Percentiles rank a stretch among this genome's conserved stretches.
phyloP scores from a whole-genome alignment of 2,329 filamentous ascomycete species.

The Stachybotrys chartarum region DNA sequence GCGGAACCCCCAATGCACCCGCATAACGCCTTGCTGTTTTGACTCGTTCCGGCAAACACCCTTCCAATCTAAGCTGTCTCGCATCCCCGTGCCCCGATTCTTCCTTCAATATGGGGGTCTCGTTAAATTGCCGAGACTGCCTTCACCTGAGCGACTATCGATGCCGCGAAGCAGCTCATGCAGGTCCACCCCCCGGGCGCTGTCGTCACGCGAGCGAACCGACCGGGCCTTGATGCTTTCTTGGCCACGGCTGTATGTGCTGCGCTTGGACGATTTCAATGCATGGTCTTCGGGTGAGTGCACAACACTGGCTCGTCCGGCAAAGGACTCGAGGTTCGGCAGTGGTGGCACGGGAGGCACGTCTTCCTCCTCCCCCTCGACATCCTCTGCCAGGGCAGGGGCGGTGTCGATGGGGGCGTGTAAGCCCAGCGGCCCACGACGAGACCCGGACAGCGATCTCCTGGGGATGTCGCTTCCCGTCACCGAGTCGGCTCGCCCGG shows the following conservation, averaged over 20 bases:
- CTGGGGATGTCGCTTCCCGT: slow-evolving; percentile 19
- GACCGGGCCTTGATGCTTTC: slow-evolving; percentile 29
- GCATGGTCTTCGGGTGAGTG: slow-evolving; percentile 23
- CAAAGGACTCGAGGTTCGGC: slow-evolving; percentile 28
- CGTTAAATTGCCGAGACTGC: slow-evolving; percentile 36
- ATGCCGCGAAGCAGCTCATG: slow-evolving; percentile 43
- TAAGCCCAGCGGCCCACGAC: slow-evolving; percentile 35
- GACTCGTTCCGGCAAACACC: neutral
- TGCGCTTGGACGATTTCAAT: slow-evolving; percentile 25
- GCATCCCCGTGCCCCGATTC: neutral
- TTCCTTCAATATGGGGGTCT: slow-evolving; percentile 39
- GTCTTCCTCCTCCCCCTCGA: slow-evolving; percentile 24
- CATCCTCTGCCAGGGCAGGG: slow-evolving; percentile 19
- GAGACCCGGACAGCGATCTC: slow-evolving; percentile 26
- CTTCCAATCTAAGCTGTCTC: neutral
- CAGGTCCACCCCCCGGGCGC: slow-evolving; percentile 33
- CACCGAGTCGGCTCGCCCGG: slow-evolving; percentile 20
- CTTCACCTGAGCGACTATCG: slow-evolving; percentile 39
- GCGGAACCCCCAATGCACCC: neutral
- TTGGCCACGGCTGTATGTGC: slow-evolving; percentile 33
- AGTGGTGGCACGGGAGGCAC: slow-evolving; percentile 52
- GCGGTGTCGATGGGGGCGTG: slow-evolving; percentile 28
- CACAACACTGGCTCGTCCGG: slow-evolving; percentile 19
- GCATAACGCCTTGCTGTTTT: neutral
- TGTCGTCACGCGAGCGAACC: slow-evolving; percentile 22